Evolutionary conservation across 2,329 filamentous ascomycete species (phyloP).

Genomic region (Phialophora chinensis): DNA sequence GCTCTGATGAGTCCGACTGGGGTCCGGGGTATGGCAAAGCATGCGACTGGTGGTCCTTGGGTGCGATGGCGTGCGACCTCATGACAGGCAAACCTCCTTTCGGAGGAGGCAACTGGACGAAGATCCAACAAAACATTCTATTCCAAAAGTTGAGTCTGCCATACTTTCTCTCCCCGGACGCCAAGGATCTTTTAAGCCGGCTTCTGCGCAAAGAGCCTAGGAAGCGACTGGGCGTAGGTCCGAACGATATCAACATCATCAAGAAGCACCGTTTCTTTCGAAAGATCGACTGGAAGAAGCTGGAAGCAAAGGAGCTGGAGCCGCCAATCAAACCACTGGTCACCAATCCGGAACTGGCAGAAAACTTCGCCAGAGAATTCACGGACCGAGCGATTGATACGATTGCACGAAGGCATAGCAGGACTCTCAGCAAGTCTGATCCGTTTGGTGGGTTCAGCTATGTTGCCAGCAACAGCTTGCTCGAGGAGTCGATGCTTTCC

Average conservation of each 20-base stretch:
- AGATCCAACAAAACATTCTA: slow-evolving; percentile 94
- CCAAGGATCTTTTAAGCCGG: slow-evolving; percentile 90
- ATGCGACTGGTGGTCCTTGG: slow-evolving; percentile 98
- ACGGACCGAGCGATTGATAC: slow-evolving; percentile 58
- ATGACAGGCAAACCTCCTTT: slow-evolving; percentile 94
- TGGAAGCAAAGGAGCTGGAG: slow-evolving; percentile 80
- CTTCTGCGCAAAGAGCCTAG: slow-evolving; percentile 89
- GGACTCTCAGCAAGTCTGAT: slow-evolving; percentile 44
- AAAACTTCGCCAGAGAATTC: slow-evolving; percentile 96
- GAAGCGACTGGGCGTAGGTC: slow-evolving; percentile 88
- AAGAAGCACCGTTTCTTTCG: slow-evolving; percentile 96
- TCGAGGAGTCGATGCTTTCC: slow-evolving; percentile 45
- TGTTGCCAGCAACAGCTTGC: slow-evolving; percentile 54
- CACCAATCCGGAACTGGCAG: slow-evolving; percentile 91
- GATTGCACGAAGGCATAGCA: slow-evolving; percentile 35
- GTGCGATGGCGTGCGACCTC: slow-evolving; percentile 87
- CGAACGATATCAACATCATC: slow-evolving; percentile 82
- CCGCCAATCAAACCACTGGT: slow-evolving; percentile 92
- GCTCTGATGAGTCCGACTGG: slow-evolving; percentile 61
- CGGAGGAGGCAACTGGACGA: slow-evolving; percentile 85
- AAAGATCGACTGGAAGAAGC: slow-evolving; percentile 91
- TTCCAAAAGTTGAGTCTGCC: slow-evolving; percentile 88
- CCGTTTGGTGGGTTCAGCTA: slow-evolving; percentile 58
- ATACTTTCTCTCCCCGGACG: slow-evolving; percentile 88
- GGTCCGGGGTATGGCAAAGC: slow-evolving; percentile 75